Evolutionary conservation across 345 rosid species (phyloP), one percentile per base, ranked within the genome.

Genomic region (Populus deltoides): DNA sequence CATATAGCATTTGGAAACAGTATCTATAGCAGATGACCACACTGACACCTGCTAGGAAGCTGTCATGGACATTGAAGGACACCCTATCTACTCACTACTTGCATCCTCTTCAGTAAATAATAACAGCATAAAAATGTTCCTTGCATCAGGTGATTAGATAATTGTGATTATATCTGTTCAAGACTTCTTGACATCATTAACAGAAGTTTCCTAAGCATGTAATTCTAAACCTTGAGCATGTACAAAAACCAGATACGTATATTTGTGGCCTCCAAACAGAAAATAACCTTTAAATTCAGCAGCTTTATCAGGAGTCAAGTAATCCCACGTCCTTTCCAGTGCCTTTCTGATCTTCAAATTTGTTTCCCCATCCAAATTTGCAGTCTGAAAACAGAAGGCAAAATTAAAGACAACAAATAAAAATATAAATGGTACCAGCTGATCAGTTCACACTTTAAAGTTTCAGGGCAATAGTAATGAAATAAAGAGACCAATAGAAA

Each of bases 291-390:
- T 92, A 77, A 97, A 94, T 81, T 94, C 98, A 74, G 75, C 84
- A 39, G 96, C 96, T 81, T 91, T 94, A 78, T 97, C 99, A 63
- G 99, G 92, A 75, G 90, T 84, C 77, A 88, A 63, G 88, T 88
- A 97, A 92, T 97, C 99, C 99, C 99, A 92, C 33, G 99, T 97
- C 88, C 89, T 89, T 82, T 94, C 99, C 75, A 94, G 87, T 18
- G 96, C 99, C 88, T 97, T 97, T 85, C 99, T 88, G 73, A 97
- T 97, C 89, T 97, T 97, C 82, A 97, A 87, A 88, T 97, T 97
- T 77, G 99, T 97, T 90, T 97, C 99, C 33, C 99, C 99, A 70
- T 97, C 99, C 82, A 97, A 90, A 82, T 97, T 97, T 84, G 99
- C 93, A 76, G 99, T 94, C 99, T 97, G 83, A 82, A 78, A 43